A percentile compares a stretch with the other conserved stretches of the same genome.
phyloP scores from a whole-genome alignment of 345 rosid genomes.

The Arabis alpina region DNA sequence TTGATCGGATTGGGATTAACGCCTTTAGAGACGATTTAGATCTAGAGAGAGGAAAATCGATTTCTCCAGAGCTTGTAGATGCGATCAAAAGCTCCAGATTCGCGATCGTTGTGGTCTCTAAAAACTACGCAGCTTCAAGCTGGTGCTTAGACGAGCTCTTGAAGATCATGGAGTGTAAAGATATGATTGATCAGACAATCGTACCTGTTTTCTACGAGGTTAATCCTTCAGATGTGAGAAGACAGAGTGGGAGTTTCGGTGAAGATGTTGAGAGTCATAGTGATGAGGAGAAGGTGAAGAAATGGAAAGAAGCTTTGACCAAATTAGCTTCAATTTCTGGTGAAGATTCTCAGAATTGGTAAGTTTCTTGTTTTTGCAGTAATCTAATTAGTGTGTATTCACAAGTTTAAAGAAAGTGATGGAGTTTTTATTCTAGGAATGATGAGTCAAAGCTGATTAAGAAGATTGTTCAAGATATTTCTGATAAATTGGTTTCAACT shows the following conservation, averaged over 20 bases:
- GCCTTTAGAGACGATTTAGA: conserved; percentile 38
- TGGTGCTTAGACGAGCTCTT: conserved; percentile 48
- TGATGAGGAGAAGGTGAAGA: conserved; percentile 31
- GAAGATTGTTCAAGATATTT: conserved; percentile 40
- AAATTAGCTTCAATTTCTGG: conserved; percentile 33
- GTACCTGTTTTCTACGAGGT: conserved; percentile 40
- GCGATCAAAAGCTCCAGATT: conserved; percentile 39
- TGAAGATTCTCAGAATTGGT: conserved; percentile 43
- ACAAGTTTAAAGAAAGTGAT: not conserved
- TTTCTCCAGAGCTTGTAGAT: conserved; percentile 37
- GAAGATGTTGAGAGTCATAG: conserved; percentile 25
- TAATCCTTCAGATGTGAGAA: conserved; percentile 38
- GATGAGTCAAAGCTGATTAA: conserved; percentile 37
- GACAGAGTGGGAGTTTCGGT: conserved; percentile 24
- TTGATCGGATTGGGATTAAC: conserved; percentile 37
- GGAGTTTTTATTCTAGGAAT: conserved; percentile 30
- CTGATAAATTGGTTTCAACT: conserved; percentile 15
- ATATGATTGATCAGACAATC: conserved; percentile 10
- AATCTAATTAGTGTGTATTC: conserved; percentile 2
- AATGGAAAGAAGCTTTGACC: conserved; percentile 39
- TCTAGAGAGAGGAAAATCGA: conserved; percentile 32
- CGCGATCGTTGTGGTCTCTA: conserved; percentile 36
- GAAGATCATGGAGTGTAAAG: conserved; percentile 37
- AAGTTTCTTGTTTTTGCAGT: conserved; percentile 23
- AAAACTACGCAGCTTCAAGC: conserved; percentile 37